Percentiles rank a stretch among this genome's conserved stretches.
These are phyloP conservation scores for Buddleja alternifolia DNA, from an alignment of 257 asterid species.

Conservation along the genomic window DNA sequence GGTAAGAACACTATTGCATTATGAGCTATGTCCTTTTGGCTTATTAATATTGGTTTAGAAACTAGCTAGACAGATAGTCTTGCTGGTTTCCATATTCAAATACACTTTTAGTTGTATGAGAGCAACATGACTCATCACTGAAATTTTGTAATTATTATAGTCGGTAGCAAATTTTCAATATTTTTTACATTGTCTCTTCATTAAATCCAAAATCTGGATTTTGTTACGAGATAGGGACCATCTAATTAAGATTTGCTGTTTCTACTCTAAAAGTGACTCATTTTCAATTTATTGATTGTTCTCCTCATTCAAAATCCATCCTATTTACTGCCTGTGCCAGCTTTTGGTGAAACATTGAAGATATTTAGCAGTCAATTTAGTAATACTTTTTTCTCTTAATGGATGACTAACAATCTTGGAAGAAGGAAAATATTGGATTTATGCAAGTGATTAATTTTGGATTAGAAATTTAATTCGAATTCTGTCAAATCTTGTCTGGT, in stretches of 20 bases:
- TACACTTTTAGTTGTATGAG: conserved; percentile 17
- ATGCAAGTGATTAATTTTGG: conserved; percentile 18
- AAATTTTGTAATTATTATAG: conserved; percentile 4
- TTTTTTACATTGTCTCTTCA: conserved; percentile 5
- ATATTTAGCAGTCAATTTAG: conserved; percentile 8
- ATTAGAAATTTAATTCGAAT: conserved; percentile 26
- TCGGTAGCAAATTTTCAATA: conserved; percentile 2
- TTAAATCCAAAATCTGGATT: conserved; percentile 19
- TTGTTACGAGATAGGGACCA: not conserved
- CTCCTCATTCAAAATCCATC: conserved; percentile 15
- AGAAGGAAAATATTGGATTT: conserved; percentile 14
- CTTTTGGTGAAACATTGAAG: conserved; percentile 19
- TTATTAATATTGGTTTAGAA: conserved; percentile 5
- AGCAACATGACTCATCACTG: conserved; percentile 24
- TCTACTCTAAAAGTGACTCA: conserved; percentile 24
- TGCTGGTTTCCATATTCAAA: conserved; percentile 1
- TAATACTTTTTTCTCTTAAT: conserved; percentile 6
- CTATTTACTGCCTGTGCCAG: conserved; percentile 11
- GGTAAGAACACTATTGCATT: not conserved
- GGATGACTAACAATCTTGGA: not conserved
- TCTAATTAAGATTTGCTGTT: not conserved
- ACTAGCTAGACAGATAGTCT: conserved; percentile 1
- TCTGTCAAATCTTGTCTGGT: conserved; percentile 39
- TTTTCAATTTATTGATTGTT: conserved; percentile 11
- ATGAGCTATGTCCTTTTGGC: not conserved